Evolutionary conservation across 768 basidiomycete species (phyloP).

Genomic region (Mycena haematopus): DNA sequence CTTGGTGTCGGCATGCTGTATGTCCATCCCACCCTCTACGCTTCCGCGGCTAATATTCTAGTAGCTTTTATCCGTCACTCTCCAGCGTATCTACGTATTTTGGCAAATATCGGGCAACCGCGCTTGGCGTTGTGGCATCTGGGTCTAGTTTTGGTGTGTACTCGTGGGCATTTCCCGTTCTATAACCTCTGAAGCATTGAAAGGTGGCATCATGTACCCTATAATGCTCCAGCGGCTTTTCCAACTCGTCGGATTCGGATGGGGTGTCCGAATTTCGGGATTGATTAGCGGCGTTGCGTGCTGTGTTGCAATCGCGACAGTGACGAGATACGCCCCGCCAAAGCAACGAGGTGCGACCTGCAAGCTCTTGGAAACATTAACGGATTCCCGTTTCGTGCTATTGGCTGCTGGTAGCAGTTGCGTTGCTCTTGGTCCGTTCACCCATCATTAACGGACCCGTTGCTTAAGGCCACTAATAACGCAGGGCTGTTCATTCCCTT

Average conservation of each 20-base stretch:
- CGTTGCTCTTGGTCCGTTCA: conserved; percentile 62
- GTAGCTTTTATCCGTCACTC: conserved; percentile 74
- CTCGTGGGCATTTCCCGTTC: not conserved
- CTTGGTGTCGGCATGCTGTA: conserved; percentile 70
- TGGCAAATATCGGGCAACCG: conserved; percentile 67
- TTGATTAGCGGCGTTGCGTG: conserved; percentile 52
- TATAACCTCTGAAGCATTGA: not conserved
- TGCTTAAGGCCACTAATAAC: not conserved
- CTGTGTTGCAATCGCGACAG: conserved; percentile 55
- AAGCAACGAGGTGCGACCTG: conserved; percentile 38
- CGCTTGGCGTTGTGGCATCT: conserved; percentile 71
- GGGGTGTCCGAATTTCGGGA: conserved; percentile 66
- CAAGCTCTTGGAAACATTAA: conserved; percentile 43
- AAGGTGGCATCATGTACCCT: conserved; percentile 75
- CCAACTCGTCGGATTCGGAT: conserved; percentile 60
- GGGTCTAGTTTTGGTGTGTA: conserved; percentile 69
- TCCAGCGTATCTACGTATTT: conserved; percentile 74
- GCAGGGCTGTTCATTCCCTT: conserved; percentile 75
- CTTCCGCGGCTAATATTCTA: conserved; percentile 19
- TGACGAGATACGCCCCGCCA: conserved; percentile 43
- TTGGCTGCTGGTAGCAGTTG: conserved; percentile 61
- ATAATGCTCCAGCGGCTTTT: conserved; percentile 68
- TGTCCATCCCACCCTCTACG: conserved; percentile 32
- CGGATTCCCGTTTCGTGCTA: conserved; percentile 59
- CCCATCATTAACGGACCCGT: not conserved